Percentiles rank a stretch among this genome's conserved stretches.
phyloP scores from a whole-genome alignment of 768 basidiomycete genomes.

The Sarcodon aspratus region DNA sequence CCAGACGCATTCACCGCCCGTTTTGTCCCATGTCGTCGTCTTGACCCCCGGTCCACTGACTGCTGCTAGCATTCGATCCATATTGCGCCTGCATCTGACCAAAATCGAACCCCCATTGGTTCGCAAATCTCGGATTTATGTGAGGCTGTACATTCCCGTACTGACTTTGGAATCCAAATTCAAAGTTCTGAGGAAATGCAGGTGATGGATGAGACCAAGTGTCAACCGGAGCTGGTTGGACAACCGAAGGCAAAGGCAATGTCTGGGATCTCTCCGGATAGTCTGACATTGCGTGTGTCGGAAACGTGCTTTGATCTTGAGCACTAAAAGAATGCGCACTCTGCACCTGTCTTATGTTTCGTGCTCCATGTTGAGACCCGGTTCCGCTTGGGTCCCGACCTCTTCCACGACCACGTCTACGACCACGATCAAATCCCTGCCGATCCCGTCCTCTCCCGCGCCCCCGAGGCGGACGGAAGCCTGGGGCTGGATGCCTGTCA shows the following conservation, averaged over 20 bases:
- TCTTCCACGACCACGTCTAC: constrained; percentile 14
- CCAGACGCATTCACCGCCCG: too few relatives aligned
- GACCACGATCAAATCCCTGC: constrained; percentile 20
- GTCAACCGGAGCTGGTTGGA: neutral
- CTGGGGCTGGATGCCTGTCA: neutral
- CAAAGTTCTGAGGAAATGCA: constrained; percentile 4
- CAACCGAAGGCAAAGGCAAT: neutral
- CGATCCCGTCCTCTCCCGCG: constrained; percentile 17
- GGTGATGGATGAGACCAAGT: constrained; percentile 3
- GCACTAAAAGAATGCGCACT: neutral
- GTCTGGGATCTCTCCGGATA: neutral
- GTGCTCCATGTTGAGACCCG: neutral
- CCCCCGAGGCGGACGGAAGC: constrained; percentile 12
- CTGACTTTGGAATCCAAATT: constrained; percentile 5
- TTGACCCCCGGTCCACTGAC: too few relatives aligned
- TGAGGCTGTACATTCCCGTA: constrained; percentile 55
- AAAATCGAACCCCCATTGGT: constrained; percentile 43
- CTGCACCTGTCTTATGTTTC: neutral
- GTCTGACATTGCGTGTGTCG: neutral
- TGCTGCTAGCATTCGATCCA: too few relatives aligned
- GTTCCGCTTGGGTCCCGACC: constrained; percentile 17
- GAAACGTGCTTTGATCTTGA: neutral
- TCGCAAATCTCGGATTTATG: constrained; percentile 74
- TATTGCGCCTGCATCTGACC: constrained; percentile 7
- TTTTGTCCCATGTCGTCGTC: too few relatives aligned